Evolutionary conservation across 768 basidiomycete genomes (phyloP).

Genomic region (Suillus subluteus): DNA sequence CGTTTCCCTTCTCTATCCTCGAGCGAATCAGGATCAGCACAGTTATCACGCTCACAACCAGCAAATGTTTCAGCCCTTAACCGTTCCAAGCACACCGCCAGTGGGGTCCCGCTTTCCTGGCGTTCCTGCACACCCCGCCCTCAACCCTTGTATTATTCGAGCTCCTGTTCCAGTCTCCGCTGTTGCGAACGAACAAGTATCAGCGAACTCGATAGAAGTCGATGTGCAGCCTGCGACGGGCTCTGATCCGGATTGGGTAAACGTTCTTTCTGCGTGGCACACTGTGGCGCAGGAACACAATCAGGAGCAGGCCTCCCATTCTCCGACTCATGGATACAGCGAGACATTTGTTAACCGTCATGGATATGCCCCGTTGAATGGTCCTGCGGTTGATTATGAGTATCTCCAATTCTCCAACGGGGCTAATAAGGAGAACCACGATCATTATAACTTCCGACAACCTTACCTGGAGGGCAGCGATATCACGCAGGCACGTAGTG

Average conservation of each 20-base stretch:
- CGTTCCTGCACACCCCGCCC: constrained; percentile 18
- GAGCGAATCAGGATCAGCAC: constrained; percentile 32
- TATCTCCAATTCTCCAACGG: constrained; percentile 17
- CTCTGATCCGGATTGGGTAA: constrained; percentile 50
- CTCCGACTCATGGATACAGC: constrained; percentile 26
- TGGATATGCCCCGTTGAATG: constrained; percentile 12
- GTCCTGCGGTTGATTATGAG: constrained; percentile 16
- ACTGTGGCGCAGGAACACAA: constrained; percentile 18
- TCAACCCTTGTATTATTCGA: constrained; percentile 19
- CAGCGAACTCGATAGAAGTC: neutral
- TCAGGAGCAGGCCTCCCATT: constrained; percentile 17
- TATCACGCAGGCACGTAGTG: constrained; percentile 28
- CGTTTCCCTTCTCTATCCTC: constrained; percentile 28
- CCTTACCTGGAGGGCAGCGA: constrained; percentile 21
- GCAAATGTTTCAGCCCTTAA: constrained; percentile 35
- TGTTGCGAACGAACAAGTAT: constrained; percentile 1
- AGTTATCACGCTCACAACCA: constrained; percentile 36
- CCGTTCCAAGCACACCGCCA: constrained; percentile 27
- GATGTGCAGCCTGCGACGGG: constrained; percentile 44
- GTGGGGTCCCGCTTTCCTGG: constrained; percentile 23
- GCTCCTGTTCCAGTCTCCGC: constrained; percentile 20
- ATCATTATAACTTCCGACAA: constrained; percentile 19
- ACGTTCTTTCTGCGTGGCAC: constrained; percentile 37
- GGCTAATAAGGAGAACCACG: constrained; percentile 45
- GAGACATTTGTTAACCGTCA: constrained; percentile 11